These are phyloP conservation scores for Dendrobium officinale DNA, from an alignment of 106 monocot species.

Conservation along the genomic window DNA sequence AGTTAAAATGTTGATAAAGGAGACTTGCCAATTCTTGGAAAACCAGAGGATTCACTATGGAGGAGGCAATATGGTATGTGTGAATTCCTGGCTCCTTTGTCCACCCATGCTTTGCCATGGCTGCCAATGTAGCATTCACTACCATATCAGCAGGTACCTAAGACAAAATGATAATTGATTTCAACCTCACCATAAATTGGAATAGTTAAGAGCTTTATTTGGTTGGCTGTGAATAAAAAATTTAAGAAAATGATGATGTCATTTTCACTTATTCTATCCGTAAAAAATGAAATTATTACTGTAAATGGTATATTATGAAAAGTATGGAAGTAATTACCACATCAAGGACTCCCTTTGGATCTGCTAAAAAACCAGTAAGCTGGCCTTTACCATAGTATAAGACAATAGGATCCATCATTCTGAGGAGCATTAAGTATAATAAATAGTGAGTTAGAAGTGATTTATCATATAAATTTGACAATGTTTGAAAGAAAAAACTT, in stretches of 20 bases:
- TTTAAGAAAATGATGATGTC: neutral
- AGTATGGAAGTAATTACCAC: slow-evolving; percentile 35
- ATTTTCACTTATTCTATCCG: neutral
- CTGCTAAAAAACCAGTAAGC: slow-evolving; percentile 67
- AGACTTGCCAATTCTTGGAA: slow-evolving; percentile 38
- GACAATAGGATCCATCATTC: slow-evolving; percentile 93
- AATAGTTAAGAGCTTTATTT: neutral
- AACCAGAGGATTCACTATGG: slow-evolving; percentile 56
- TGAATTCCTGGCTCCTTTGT: slow-evolving; percentile 36
- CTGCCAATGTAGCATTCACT: slow-evolving; percentile 69
- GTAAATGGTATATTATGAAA: too few species aligned
- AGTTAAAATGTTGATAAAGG: slow-evolving; percentile 55
- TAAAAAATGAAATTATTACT: neutral
- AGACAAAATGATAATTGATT: neutral
- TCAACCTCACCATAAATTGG: neutral
- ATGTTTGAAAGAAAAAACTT: neutral
- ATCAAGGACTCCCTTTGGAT: slow-evolving; percentile 72
- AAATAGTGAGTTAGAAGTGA: neutral
- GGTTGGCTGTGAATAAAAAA: neutral
- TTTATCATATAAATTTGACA: neutral
- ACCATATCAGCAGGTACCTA: slow-evolving; percentile 91
- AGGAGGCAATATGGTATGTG: slow-evolving; percentile 76
- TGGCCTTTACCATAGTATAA: slow-evolving; percentile 88
- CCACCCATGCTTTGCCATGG: slow-evolving; percentile 78
- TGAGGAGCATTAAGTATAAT: slow-evolving; percentile 8